Percentiles rank a stretch among this genome's conserved stretches.
Evolutionary conservation across 2,329 filamentous ascomycete genomes (phyloP).

Genomic region (Cladophialophora chaetospira): DNA sequence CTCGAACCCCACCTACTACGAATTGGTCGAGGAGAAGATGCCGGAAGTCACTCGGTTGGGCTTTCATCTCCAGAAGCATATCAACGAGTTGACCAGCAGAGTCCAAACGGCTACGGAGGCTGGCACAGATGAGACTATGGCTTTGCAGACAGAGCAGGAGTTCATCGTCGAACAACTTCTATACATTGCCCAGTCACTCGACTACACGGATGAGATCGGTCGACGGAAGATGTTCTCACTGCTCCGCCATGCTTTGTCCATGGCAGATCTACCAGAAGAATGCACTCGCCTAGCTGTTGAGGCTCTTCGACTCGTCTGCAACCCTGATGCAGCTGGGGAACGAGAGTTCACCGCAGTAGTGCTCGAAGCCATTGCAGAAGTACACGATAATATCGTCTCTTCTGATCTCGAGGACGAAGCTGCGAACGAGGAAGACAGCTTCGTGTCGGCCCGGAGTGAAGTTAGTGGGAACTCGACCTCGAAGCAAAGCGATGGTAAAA

Average conservation of each 20-base stretch:
- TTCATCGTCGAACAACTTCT: slow-evolving; percentile 95
- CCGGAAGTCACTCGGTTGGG: slow-evolving; percentile 91
- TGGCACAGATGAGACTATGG: slow-evolving; percentile 64
- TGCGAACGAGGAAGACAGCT: slow-evolving; percentile 72
- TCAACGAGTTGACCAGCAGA: slow-evolving; percentile 53
- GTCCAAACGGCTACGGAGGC: slow-evolving; percentile 48
- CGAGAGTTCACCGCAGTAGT: slow-evolving; percentile 58
- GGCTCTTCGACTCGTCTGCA: slow-evolving; percentile 79
- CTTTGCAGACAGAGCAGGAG: slow-evolving; percentile 81
- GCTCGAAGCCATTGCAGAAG: slow-evolving; percentile 91
- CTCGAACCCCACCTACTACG: slow-evolving; percentile 72
- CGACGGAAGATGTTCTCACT: slow-evolving; percentile 94
- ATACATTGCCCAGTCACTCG: slow-evolving; percentile 85
- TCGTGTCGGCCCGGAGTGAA: slow-evolving; percentile 89
- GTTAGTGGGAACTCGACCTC: slow-evolving; percentile 59
- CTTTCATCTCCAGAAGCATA: slow-evolving; percentile 80
- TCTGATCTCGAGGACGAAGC: slow-evolving; percentile 24
- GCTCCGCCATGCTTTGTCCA: slow-evolving; percentile 79
- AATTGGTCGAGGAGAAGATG: slow-evolving; percentile 84
- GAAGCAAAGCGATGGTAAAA: slow-evolving; percentile 33
- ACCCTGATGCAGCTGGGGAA: slow-evolving; percentile 55
- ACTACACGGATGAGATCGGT: slow-evolving; percentile 97
- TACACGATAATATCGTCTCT: slow-evolving; percentile 84
- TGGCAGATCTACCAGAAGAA: slow-evolving; percentile 86
- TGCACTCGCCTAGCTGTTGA: slow-evolving; percentile 86